phyloP scores from a whole-genome alignment of 2,329 filamentous ascomycete species.

The Colletotrichum nymphaeae region DNA sequence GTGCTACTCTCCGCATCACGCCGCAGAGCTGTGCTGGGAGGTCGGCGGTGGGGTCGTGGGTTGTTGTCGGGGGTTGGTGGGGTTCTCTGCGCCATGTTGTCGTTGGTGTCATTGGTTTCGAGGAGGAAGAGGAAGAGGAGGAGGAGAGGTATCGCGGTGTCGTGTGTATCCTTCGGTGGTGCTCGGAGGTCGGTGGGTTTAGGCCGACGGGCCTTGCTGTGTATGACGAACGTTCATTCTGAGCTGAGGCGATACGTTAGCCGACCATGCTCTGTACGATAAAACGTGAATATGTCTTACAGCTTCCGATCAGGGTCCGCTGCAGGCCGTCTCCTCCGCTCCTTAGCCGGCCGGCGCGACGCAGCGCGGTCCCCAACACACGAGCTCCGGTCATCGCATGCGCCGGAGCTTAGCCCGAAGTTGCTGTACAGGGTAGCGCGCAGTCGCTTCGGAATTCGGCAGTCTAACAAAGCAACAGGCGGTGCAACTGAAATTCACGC shows the following conservation, averaged over 20 bases:
- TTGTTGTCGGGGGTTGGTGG: slow-evolving; percentile 47
- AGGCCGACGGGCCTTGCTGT: neutral
- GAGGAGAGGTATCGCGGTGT: neutral
- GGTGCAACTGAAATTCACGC: no score
- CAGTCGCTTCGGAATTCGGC: neutral
- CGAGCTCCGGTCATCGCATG: slow-evolving; percentile 46
- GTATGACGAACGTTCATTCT: neutral
- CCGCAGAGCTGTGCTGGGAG: slow-evolving; percentile 58
- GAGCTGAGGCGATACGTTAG: slow-evolving; percentile 5
- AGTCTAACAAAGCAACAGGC: no score
- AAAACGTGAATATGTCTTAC: neutral
- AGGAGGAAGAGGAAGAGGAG: neutral
- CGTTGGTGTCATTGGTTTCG: neutral
- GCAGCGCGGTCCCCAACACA: slow-evolving; percentile 35
- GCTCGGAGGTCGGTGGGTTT: neutral
- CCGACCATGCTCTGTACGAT: neutral
- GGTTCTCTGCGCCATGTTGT: slow-evolving; percentile 45
- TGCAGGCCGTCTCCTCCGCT: neutral
- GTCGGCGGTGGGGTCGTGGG: slow-evolving; percentile 42
- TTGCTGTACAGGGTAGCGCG: no score
- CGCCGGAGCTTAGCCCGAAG: slow-evolving; percentile 13
- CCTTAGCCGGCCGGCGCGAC: slow-evolving; percentile 15
- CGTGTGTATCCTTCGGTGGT: slow-evolving; percentile 18
- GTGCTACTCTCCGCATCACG: slow-evolving; percentile 65
- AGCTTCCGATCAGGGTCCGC: neutral